These are phyloP conservation scores for Coelastrella sp. DNA, from an alignment of 139 green algal genomes.

Conservation along the genomic window DNA sequence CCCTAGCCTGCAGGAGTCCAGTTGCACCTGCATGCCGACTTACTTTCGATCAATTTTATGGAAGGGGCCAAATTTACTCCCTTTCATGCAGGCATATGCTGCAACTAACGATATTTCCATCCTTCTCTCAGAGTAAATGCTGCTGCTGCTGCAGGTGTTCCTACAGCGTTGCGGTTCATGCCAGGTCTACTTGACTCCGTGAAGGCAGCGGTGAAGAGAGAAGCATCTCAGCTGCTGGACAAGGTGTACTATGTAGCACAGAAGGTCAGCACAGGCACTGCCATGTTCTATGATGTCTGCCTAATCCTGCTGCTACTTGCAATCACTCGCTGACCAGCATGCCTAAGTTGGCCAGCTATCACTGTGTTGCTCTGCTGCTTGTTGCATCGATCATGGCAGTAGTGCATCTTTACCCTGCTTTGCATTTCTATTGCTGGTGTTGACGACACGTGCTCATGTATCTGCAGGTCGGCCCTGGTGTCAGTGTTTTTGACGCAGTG, in stretches of 20 bases:
- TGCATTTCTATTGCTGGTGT: too few relatives aligned
- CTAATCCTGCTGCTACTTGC: not conserved
- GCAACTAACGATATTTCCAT: not conserved
- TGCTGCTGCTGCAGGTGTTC: not conserved
- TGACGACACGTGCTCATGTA: not conserved
- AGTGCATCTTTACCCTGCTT: too few relatives aligned
- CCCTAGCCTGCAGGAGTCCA: too few relatives aligned
- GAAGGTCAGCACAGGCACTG: conserved; percentile 32
- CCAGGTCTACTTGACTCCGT: conserved; percentile 37
- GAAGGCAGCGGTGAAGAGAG: conserved; percentile 16
- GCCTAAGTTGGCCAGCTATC: not conserved
- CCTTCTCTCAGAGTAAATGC: too few relatives aligned
- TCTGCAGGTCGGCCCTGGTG: not conserved
- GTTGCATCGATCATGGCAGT: too few relatives aligned
- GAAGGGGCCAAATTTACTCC: not conserved
- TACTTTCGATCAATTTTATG: too few relatives aligned
- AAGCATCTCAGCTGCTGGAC: conserved; percentile 30
- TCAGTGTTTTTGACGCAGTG: not conserved
- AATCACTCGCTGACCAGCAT: not conserved
- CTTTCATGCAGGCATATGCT: not conserved
- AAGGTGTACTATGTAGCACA: conserved; percentile 36
- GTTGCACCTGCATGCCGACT: not conserved
- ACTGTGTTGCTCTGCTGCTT: not conserved
- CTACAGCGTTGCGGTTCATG: conserved; percentile 16
- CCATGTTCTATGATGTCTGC: not conserved